Conservation (phyloP, 495 filamentous ascomycete species). For the Astrocystis sublimbata region DNA sequence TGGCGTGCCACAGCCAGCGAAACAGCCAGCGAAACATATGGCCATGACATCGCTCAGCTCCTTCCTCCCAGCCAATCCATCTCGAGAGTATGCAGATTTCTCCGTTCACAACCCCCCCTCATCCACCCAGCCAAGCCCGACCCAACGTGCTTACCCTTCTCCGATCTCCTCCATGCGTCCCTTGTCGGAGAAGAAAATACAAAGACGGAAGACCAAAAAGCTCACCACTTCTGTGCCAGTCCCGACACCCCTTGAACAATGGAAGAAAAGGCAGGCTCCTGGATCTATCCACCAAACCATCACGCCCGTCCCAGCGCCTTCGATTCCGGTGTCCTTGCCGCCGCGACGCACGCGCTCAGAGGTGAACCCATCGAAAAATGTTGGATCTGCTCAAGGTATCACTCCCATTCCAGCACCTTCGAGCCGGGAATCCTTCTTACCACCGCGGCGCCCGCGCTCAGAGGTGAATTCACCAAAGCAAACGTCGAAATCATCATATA, state of each 20-base stretch:
- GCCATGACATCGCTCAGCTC: not conserved
- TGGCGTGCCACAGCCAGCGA: too few relatives aligned
- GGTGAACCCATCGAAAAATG: not conserved
- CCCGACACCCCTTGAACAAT: slow-evolving; percentile 9
- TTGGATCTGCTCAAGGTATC: not conserved
- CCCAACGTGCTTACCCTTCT: slow-evolving; percentile 6
- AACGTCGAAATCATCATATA: too few relatives aligned
- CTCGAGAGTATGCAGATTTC: slow-evolving; percentile 13
- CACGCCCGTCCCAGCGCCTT: slow-evolving; percentile 1
- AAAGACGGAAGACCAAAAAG: not conserved
- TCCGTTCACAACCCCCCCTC: not conserved
- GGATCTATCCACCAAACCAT: not conserved
- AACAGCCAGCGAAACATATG: too few relatives aligned
- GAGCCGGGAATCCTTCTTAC: too few relatives aligned
- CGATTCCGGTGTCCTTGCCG: too few relatives aligned
- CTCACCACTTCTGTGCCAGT: slow-evolving; percentile 23
- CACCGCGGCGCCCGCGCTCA: too few relatives aligned
- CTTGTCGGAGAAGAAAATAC: not conserved
- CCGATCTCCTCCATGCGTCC: not conserved
- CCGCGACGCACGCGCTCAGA: too few relatives aligned
- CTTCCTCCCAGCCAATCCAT: slow-evolving; percentile 11
- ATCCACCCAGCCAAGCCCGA: not conserved
- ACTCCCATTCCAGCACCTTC: too few relatives aligned
- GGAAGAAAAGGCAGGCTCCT: not conserved
- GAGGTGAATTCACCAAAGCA: too few relatives aligned